Conservation (phyloP, 768 basidiomycete species). For the Podaxis sp. region DNA sequence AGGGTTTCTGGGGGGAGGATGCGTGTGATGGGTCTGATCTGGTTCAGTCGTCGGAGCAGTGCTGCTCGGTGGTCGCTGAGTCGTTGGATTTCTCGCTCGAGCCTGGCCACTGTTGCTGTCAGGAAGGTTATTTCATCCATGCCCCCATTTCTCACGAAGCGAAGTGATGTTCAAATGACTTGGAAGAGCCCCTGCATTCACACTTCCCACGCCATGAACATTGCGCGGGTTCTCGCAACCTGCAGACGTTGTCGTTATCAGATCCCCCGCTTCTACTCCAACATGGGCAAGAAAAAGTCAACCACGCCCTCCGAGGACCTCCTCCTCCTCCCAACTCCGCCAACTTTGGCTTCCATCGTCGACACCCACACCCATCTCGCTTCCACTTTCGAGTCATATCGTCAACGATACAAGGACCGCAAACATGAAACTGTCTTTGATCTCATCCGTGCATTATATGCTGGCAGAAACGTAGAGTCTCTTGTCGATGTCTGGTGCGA, state of each 20-base stretch:
- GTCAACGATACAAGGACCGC: constrained; percentile 49
- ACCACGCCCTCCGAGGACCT: constrained; percentile 31
- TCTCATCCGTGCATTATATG: constrained; percentile 62
- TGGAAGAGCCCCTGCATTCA: background rate
- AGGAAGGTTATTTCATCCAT: constrained; percentile 2
- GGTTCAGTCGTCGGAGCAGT: constrained; percentile 6
- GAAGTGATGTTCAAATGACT: too few species aligned
- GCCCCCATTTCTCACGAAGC: background rate
- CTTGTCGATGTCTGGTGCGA: constrained; percentile 91
- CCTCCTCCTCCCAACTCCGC: constrained; percentile 33
- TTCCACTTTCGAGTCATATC: constrained; percentile 65
- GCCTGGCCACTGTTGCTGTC: constrained; percentile 1
- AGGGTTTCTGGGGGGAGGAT: constrained; percentile 7
- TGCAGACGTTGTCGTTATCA: too few species aligned
- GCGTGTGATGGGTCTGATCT: background rate
- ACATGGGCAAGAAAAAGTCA: constrained; percentile 25
- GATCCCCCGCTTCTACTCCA: too few species aligned
- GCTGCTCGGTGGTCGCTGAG: background rate
- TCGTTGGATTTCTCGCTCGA: background rate
- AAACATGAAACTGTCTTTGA: constrained; percentile 55
- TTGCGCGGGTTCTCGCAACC: background rate
- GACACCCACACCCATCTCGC: constrained; percentile 88
- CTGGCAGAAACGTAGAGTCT: constrained; percentile 50
- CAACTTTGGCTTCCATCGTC: constrained; percentile 42
- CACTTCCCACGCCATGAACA: background rate